Base-by-base conservation (phyloP, 345 rosid genomes). In the Orychophragmus violaceus region DNA sequence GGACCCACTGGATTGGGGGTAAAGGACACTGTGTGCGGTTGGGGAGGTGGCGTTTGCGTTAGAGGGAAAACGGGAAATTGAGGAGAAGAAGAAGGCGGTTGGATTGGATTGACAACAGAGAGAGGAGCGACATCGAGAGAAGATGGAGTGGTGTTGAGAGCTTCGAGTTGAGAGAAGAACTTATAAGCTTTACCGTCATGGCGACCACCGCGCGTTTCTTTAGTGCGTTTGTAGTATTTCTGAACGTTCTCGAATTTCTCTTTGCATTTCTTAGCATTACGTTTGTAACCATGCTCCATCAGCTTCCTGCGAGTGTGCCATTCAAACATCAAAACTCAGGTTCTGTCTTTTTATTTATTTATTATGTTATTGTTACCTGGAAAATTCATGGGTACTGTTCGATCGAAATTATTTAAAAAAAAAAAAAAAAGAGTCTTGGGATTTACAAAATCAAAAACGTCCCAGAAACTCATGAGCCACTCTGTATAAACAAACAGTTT, bases 201-300 rank as follows among this genome's bases (percentile, higher is more conserved):
- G 19, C 95, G 89, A 23, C 96, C 91, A 5, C 81, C 84, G 8
- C 98, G 81, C 7, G 86, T 86, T 71, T 91, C 98, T 69, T 88
- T 91, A 7, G 98, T 88, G 59, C 98, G 75, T 74, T 91, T 91
- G 82, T 91, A 84, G 75, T 91, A 91, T 71, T 91, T 91, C 70
- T 88, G 88, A 44, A 91, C 96, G 83, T 91, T 91, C 81, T 91
- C 96, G 75, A 91, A 91, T 76, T 91, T 91, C 62, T 91, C 98
- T 68, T 83, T 91, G 72, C 98, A 91, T 74, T 88, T 91, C 80
- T 91, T 91, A 8, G 94, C 87, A 75, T 81, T 91, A 52, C 98
- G 78, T 57, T 66, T 79, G 80, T 82, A 88, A 41, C 98, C 98
- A 17, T 79, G 59, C 81, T 88, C 96, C 61, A 78, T 83, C 9